Base-by-base conservation (phyloP, 2,329 filamentous ascomycete genomes). In the Microsporum audouinii region DNA sequence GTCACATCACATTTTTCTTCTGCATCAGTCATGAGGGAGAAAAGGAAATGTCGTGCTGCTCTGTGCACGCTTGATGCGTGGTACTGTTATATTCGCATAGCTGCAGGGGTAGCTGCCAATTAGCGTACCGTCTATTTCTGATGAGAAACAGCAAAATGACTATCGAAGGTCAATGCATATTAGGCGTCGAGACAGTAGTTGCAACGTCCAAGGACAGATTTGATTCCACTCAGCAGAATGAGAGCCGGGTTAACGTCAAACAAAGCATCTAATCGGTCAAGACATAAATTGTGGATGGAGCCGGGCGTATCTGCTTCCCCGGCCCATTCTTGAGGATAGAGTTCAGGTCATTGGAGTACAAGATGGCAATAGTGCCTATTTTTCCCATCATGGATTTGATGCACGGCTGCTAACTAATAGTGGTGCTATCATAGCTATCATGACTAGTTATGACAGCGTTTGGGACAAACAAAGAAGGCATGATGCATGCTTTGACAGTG, bases 401-500 rank as follows among this genome's bases (percentile, higher is more conserved):
- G 49, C 49, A 53, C 29, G 49, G 49, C 27, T 53, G 27, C 49
- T 53, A 31, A 53, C 27, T 33, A 31, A 34, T 34, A n/a, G 49
- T 34, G 27, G 49, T 34, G 49, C 49, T 53, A 31, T 33, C 49
- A 53, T 27, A n/a, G 49, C 14, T 53, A 53, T 34, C 49, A 33
- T 33, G 27, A 33, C 29, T 31, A n/a, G 12, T 31, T 31, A 53
- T 53, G 49, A 31, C 49, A 29, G 29, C 27, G 31, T 12, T 27
- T 12, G 10, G 39, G 27, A 10, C 49, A 53, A 53, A 53, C 49
- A 53, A 53, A 53, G 49, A 53, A 53, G 49, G 49, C 49, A 53
- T 53, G 14, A 31, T 34, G 49, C 49, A 53, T 53, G 49, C 49
- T 53, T 53, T 53, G 49, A 53, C 49, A 53, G 12, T 53, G 49